A percentile compares a stretch with the other conserved stretches of the same genome.
Evolutionary conservation across 306 rosid genomes (phyloP).

Genomic region (Acacia confusa): DNA sequence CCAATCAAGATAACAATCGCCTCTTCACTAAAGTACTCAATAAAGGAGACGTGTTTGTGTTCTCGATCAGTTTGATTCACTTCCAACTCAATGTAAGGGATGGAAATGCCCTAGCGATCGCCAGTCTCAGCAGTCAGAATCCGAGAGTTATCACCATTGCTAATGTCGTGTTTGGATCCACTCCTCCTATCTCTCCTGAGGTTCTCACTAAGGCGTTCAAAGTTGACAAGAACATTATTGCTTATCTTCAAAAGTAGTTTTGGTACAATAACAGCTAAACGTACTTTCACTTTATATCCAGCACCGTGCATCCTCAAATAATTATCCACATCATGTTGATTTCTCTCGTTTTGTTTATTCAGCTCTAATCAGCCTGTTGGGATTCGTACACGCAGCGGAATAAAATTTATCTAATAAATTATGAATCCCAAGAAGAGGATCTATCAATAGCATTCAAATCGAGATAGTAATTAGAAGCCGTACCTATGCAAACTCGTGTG

Average conservation of each 20-base stretch:
- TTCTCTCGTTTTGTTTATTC: no score
- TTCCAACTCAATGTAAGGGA: neutral
- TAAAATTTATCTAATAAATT: no score
- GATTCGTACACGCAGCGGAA: no score
- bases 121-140: neutral
- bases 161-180: constrained; percentile 34
- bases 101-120: neutral
- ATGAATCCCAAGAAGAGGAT: no score
- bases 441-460: no score
- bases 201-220: constrained; percentile 44
- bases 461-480: no score
- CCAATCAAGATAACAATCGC: constrained; percentile 33
- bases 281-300: no score
- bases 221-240: constrained; percentile 25
- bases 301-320: no score
- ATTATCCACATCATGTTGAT: neutral
- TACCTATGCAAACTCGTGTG: no score
- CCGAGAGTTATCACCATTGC: constrained; percentile 21
- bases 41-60: constrained; percentile 37
- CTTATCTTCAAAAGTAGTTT: constrained; percentile 36
- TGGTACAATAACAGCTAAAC: constrained; percentile 24
- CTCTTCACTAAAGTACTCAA: constrained; percentile 36
- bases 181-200: neutral
- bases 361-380: no score
- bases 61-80: neutral